Evolutionary conservation across 768 basidiomycete species (phyloP).

Genomic region (Lactifluus echinatus): DNA sequence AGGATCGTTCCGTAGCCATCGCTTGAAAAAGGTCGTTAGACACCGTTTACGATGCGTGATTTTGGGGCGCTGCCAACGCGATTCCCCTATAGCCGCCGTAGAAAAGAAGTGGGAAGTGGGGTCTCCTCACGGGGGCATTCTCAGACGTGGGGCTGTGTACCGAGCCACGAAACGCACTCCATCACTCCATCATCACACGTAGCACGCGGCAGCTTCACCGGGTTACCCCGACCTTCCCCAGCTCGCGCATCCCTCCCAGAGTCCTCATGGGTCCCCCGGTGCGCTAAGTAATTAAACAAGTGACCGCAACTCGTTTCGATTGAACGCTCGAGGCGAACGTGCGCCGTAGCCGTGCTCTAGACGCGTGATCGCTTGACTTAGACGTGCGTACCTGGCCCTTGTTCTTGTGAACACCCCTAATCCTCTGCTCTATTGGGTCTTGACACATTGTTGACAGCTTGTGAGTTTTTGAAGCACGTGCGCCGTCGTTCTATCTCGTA

Average conservation of each 20-base stretch:
- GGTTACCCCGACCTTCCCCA: background rate
- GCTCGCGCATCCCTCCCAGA: background rate
- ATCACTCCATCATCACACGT: background rate
- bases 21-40: background rate
- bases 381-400: background rate
- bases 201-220: background rate
- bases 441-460: background rate
- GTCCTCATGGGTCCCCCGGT: background rate
- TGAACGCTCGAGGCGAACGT: background rate
- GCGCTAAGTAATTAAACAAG: background rate
- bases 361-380: background rate
- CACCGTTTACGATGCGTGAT: background rate
- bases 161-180: background rate
- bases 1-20: too few relatives aligned
- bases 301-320: background rate
- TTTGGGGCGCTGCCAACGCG: background rate
- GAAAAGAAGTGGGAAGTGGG: background rate
- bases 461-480: background rate
- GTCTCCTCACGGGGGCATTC: background rate
- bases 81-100: background rate
- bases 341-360: background rate
- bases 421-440: background rate
- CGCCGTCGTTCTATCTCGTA: background rate
- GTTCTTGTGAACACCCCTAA: constrained; percentile 8
- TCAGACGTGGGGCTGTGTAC: background rate